Percentiles rank a stretch among this genome's conserved stretches.
These are phyloP conservation scores for Fraxinus dipetala DNA, from an alignment of 305 asterid species.

Conservation along the genomic window DNA sequence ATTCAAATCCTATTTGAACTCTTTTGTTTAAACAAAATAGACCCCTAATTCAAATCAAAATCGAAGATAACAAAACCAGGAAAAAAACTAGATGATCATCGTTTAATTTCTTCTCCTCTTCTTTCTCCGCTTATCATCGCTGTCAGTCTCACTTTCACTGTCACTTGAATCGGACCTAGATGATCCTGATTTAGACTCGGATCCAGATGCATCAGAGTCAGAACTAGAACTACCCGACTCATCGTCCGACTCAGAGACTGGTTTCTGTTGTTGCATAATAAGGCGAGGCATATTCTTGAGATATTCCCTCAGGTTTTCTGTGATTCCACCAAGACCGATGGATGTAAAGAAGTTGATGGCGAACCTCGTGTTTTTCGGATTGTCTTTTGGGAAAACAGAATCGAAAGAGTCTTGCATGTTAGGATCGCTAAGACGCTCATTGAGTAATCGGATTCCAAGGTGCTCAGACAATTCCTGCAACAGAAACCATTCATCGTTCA, in stretches of 20 bases:
- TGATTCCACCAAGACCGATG: conserved; percentile 91
- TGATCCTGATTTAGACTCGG: conserved; percentile 36
- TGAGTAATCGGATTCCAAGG: conserved; percentile 78
- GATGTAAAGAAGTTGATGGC: conserved; percentile 92
- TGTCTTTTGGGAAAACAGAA: conserved; percentile 79
- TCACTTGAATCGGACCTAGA: conserved; percentile 45
- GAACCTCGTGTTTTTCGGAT: conserved; percentile 80
- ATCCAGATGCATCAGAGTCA: conserved; percentile 40
- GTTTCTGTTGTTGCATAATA: conserved; percentile 83
- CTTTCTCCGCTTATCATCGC: conserved; percentile 40
- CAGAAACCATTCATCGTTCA: conserved; percentile 11
- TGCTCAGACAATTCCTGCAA: conserved; percentile 87
- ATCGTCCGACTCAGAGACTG: conserved; percentile 49
- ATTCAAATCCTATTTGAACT: neutral
- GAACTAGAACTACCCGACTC: conserved; percentile 43
- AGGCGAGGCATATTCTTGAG: conserved; percentile 82
- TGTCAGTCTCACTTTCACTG: conserved; percentile 44
- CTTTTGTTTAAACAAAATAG: neutral
- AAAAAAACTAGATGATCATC: neutral
- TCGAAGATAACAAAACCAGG: neutral
- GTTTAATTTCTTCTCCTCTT: conserved; percentile 29
- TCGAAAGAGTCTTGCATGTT: conserved; percentile 78
- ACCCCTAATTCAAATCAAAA: neutral
- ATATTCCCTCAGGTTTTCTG: conserved; percentile 76
- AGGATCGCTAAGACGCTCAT: conserved; percentile 77